A percentile compares a stretch with the other conserved stretches of the same genome.
phyloP scores from a whole-genome alignment of 2,329 filamentous ascomycete genomes.

The Colletotrichum tropicale region DNA sequence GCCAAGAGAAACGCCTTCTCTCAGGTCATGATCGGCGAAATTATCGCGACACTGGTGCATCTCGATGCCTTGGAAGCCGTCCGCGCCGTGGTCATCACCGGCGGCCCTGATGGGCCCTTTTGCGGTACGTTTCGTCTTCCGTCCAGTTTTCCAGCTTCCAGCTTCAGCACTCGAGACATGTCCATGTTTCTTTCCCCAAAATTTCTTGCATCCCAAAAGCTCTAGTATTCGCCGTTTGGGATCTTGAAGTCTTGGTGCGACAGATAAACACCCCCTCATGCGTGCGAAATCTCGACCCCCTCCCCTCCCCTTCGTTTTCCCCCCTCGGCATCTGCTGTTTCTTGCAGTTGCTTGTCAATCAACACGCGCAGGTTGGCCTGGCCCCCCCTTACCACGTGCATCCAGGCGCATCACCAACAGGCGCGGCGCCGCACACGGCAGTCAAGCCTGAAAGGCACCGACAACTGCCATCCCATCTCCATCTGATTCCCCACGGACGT shows the following conservation, averaged over 20 bases:
- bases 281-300: neutral
- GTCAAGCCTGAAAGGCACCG: neutral
- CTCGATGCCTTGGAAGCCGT: conserved; percentile 26
- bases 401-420: neutral
- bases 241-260: neutral
- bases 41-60: conserved; percentile 31
- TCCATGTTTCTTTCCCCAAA: neutral
- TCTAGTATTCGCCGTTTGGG: neutral
- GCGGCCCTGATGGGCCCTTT: conserved; percentile 34
- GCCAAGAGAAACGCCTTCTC: conserved; percentile 65
- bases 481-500: conserved; percentile 15
- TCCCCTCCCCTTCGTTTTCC: neutral
- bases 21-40: conserved; percentile 50
- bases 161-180: neutral
- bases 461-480: conserved; percentile 9
- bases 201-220: neutral
- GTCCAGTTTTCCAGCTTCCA: neutral
- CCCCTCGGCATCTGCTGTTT: neutral
- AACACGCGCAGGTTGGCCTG: neutral
- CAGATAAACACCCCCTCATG: neutral
- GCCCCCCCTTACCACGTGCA: neutral
- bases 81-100: conserved; percentile 41
- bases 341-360: neutral
- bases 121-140: conserved; percentile 33
- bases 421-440: neutral